Conservation (phyloP, 192 early-diverging fungal genomes). For the Chytriomyces sp. region DNA sequence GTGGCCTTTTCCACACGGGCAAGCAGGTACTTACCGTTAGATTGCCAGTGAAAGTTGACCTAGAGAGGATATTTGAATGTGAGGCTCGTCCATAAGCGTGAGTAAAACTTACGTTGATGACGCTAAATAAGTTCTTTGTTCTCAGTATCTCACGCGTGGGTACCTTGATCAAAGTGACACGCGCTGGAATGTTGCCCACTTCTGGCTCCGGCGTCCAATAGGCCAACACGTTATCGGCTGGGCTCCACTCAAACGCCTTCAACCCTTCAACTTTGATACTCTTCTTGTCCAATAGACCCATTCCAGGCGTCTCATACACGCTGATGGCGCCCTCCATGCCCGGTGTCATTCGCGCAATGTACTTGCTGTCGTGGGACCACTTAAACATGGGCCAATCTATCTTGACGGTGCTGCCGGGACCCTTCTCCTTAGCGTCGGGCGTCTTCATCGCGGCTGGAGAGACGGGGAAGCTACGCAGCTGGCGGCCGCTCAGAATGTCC, state of each 20-base stretch:
- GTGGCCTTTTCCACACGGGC: constrained; percentile 93
- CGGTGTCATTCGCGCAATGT: constrained; percentile 86
- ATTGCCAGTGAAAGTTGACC: constrained; percentile 91
- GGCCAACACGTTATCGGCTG: constrained; percentile 67
- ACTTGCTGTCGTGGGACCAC: constrained; percentile 93
- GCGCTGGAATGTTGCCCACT: constrained; percentile 91
- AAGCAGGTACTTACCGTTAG: constrained; percentile 83
- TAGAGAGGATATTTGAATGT: constrained; percentile 1
- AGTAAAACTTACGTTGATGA: constrained; percentile 59
- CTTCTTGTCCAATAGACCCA: constrained; percentile 94
- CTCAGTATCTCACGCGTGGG: constrained; percentile 83
- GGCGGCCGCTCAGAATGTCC: constrained; percentile 84
- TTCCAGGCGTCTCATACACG: constrained; percentile 91
- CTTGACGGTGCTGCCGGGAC: constrained; percentile 40
- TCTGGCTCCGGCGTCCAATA: constrained; percentile 93
- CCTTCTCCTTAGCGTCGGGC: constrained; percentile 35
- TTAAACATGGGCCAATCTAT: constrained; percentile 94
- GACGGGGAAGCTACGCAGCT: constrained; percentile 87
- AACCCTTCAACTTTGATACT: constrained; percentile 74
- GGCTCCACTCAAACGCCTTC: constrained; percentile 60
- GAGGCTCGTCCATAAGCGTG: neutral
- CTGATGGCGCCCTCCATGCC: constrained; percentile 67
- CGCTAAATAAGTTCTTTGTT: constrained; percentile 98
- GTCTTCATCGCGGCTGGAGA: constrained; percentile 39
- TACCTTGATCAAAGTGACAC: constrained; percentile 88